A percentile compares a stretch with the other conserved stretches of the same genome.
phyloP scores from a whole-genome alignment of 1,284 basidiomycete species.

The Puccinia triticina region DNA sequence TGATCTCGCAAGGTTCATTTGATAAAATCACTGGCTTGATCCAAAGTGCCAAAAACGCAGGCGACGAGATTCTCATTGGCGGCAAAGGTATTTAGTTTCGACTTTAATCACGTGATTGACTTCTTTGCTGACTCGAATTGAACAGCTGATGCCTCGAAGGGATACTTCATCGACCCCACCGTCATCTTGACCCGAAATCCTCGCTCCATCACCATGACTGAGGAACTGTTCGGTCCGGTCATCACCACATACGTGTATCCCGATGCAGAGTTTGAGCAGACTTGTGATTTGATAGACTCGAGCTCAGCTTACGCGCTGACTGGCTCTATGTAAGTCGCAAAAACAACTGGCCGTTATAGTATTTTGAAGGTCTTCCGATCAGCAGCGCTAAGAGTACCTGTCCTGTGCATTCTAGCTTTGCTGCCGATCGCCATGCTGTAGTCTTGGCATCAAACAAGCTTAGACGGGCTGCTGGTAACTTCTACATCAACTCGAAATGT shows the following conservation, averaged over 20 bases:
- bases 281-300: slow-evolving; percentile 80
- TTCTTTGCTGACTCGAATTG: background rate
- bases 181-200: slow-evolving; percentile 91
- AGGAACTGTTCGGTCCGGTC: slow-evolving; percentile 97
- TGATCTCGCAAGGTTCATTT: slow-evolving; percentile 83
- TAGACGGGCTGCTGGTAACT: slow-evolving; percentile 80
- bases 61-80: slow-evolving; percentile 84
- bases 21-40: slow-evolving; percentile 87
- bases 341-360: background rate
- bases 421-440: slow-evolving; percentile 75
- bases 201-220: slow-evolving; percentile 83
- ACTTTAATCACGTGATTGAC: background rate
- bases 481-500: slow-evolving; percentile 86
- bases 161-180: slow-evolving; percentile 92
- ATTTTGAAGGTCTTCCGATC: slow-evolving; percentile 46
- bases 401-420: slow-evolving; percentile 67
- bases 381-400: background rate
- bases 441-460: slow-evolving; percentile 75
- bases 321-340: slow-evolving; percentile 73
- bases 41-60: slow-evolving; percentile 82
- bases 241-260: slow-evolving; percentile 87
- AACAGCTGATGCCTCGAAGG: slow-evolving; percentile 80
- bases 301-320: slow-evolving; percentile 89
- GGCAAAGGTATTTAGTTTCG: slow-evolving; percentile 68
- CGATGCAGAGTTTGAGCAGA: slow-evolving; percentile 80